Conservation (phyloP, 2,329 filamentous ascomycete species). For the Fusarium verrucosum region DNA sequence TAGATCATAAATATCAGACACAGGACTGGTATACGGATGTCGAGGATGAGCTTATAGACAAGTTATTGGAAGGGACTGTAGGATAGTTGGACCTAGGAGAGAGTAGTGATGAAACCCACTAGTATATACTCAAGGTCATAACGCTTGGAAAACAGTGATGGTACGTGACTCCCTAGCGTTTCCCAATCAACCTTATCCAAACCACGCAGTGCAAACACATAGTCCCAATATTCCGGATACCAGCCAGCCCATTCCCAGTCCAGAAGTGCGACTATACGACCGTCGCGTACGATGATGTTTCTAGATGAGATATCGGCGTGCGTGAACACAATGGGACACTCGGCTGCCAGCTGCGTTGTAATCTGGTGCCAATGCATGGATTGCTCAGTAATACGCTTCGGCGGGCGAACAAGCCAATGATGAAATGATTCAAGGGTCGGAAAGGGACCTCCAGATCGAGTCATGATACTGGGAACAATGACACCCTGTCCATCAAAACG, state of each 20-base stretch:
- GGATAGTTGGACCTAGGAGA: no score
- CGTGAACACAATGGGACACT: slow-evolving; percentile 29
- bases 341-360: slow-evolving; percentile 31
- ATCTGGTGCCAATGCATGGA: slow-evolving; percentile 40
- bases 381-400: slow-evolving; percentile 13
- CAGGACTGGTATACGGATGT: neutral
- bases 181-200: slow-evolving; percentile 31
- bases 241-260: slow-evolving; percentile 27
- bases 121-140: slow-evolving; percentile 29
- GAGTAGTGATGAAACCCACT: neutral
- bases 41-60: neutral
- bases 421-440: slow-evolving; percentile 29
- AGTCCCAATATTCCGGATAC: slow-evolving; percentile 29
- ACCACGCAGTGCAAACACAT: slow-evolving; percentile 13
- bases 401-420: slow-evolving; percentile 39
- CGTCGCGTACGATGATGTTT: slow-evolving; percentile 28
- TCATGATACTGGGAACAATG: slow-evolving; percentile 36
- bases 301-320: slow-evolving; percentile 20
- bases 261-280: slow-evolving; percentile 1
- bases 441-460: slow-evolving; percentile 39
- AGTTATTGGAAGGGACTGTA: neutral
- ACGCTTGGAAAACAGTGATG: slow-evolving; percentile 10
- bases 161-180: slow-evolving; percentile 7
- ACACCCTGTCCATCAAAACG: slow-evolving; percentile 39
- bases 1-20: neutral